Evolutionary conservation across 345 rosid genomes (phyloP).

Genomic region (Arabis hirsuta): DNA sequence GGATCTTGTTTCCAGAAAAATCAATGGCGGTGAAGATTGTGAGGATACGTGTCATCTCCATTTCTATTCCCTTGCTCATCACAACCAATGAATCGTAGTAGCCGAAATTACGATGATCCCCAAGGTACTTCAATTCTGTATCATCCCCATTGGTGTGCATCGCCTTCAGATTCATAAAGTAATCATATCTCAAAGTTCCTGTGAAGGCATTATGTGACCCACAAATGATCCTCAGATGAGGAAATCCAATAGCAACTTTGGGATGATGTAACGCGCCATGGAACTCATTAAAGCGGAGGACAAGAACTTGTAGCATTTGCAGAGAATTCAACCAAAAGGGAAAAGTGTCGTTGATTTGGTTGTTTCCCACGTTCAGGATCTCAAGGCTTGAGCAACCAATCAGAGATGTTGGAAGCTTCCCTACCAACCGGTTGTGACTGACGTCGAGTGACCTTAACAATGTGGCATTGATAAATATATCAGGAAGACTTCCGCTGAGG

Average conservation of each 20-base stretch:
- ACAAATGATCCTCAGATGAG: not conserved
- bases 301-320: not conserved
- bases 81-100: not conserved
- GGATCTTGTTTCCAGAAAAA: not conserved
- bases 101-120: not conserved
- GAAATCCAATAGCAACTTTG: not conserved
- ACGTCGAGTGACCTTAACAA: not conserved
- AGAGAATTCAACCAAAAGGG: not conserved
- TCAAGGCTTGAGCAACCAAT: not conserved
- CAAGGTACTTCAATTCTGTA: not conserved
- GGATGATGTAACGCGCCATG: not conserved
- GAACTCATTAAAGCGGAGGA: not conserved
- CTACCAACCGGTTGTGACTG: not conserved
- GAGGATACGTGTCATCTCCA: constrained; percentile 16
- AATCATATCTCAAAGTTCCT: not conserved
- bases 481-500: not conserved
- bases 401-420: not conserved
- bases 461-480: not conserved
- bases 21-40: constrained; percentile 2
- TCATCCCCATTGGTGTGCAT: not conserved
- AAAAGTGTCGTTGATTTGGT: not conserved
- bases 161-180: not conserved
- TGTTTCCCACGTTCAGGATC: not conserved
- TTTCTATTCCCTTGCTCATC: not conserved
- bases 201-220: not conserved